These are phyloP conservation scores for Achaetomiella virescens DNA, from an alignment of 495 filamentous ascomycete species.

Conservation along the genomic window DNA sequence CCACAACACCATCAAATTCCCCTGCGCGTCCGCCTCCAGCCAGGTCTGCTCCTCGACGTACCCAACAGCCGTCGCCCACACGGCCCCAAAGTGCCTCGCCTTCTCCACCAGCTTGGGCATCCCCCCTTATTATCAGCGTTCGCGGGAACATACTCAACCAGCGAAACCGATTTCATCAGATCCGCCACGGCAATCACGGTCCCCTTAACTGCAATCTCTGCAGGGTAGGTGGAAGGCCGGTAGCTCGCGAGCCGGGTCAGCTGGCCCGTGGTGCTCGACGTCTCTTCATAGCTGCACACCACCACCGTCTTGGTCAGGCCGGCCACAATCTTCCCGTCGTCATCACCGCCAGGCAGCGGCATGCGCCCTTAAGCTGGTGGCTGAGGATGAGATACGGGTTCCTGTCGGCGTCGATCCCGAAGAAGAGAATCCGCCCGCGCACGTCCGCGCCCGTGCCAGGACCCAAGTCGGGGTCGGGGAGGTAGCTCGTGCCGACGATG, in stretches of 20 bases:
- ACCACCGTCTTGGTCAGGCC: conserved; percentile 82
- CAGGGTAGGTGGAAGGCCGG: conserved; percentile 75
- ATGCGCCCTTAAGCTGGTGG: conserved; percentile 63
- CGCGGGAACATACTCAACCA: conserved; percentile 59
- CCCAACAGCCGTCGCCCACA: conserved; percentile 75
- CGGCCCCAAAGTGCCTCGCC: conserved; percentile 71
- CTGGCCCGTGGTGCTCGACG: conserved; percentile 39
- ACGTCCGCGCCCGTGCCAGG: conserved; percentile 29
- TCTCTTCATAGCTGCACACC: conserved; percentile 50
- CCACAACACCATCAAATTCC: conserved; percentile 75
- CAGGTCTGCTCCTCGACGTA: conserved; percentile 61
- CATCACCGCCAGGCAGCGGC: conserved; percentile 68
- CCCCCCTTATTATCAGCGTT: conserved; percentile 30
- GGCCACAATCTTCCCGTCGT: conserved; percentile 67
- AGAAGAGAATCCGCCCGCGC: conserved; percentile 72
- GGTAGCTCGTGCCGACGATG: conserved; percentile 76
- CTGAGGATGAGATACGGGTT: conserved; percentile 61
- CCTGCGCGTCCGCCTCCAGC: conserved; percentile 76
- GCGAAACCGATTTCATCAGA: conserved; percentile 84
- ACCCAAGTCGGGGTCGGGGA: conserved; percentile 49
- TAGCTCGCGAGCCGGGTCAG: conserved; percentile 67
- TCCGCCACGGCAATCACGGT: conserved; percentile 80
- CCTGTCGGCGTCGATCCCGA: conserved; percentile 71
- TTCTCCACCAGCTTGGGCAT: conserved; percentile 58
- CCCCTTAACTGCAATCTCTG: conserved; percentile 67